Percentiles rank a stretch among this genome's conserved stretches.
These are phyloP conservation scores for Arachis monticola DNA, from an alignment of 331 rosid genomes.

Conservation along the genomic window DNA sequence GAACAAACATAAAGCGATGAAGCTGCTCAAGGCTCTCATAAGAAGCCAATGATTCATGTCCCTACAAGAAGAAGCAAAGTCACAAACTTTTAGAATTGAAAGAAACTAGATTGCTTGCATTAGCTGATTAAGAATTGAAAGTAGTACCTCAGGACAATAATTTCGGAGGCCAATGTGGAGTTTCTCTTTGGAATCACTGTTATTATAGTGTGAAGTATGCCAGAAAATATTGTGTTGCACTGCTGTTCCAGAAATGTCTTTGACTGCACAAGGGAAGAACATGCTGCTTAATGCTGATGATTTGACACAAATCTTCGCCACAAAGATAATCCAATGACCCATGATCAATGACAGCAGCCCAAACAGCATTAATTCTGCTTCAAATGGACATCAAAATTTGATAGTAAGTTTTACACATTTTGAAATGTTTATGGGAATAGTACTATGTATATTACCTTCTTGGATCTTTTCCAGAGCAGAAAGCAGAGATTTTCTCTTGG, in stretches of 20 bases:
- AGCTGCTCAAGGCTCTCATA: slow-evolving; percentile 92
- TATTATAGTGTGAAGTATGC: slow-evolving; percentile 44
- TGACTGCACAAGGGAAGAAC: slow-evolving; percentile 72
- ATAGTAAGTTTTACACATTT: slow-evolving; percentile 15
- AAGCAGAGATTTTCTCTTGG: slow-evolving; percentile 79
- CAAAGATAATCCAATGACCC: slow-evolving; percentile 85
- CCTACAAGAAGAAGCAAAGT: slow-evolving; percentile 50
- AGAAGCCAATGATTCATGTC: slow-evolving; percentile 86
- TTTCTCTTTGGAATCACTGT: slow-evolving; percentile 50
- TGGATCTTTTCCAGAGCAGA: slow-evolving; percentile 82
- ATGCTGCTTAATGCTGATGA: slow-evolving; percentile 64
- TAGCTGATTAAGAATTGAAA: slow-evolving; percentile 6
- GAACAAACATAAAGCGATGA: slow-evolving; percentile 84
- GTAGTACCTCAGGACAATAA: slow-evolving; percentile 71
- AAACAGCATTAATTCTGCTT: slow-evolving; percentile 87
- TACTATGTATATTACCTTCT: slow-evolving; percentile 55
- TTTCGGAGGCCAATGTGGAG: slow-evolving; percentile 41
- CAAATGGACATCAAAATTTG: slow-evolving; percentile 12
- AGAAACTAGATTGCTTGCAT: slow-evolving; percentile 2
- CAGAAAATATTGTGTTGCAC: slow-evolving; percentile 32
- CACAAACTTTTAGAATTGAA: slow-evolving; percentile 14
- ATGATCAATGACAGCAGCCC: slow-evolving; percentile 87
- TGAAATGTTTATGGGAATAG: slow-evolving; percentile 15
- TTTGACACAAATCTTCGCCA: slow-evolving; percentile 88
- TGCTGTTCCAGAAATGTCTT: slow-evolving; percentile 23